Base-by-base conservation (phyloP, 164 flowering plant genomes). In the Aristolochia contorta region DNA sequence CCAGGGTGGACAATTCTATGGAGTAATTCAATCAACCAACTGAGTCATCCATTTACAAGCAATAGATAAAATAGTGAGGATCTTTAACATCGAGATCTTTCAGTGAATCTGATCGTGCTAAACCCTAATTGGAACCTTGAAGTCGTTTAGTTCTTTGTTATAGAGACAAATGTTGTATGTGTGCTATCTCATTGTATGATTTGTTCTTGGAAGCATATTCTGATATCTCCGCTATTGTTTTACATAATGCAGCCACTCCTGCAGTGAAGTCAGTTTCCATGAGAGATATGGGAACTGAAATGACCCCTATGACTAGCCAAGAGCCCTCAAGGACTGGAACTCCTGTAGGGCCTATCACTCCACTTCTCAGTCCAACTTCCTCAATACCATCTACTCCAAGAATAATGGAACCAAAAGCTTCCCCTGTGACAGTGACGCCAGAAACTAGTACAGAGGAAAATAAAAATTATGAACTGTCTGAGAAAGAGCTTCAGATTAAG, bases 261-360 rank as follows among this genome's bases (percentile, higher is more conserved):
- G 72, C 72, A 16, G 67, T 91, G 54, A 77, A 85, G 66, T 70
- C 90, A 19, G 92, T 91, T 12, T 82, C 80, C 27, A 89, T 89
- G 96, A 83, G 97, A 64, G 97, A 91, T 64, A 91, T 80, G 89
- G 97, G 97, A 70, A 91, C 97, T 15, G 97, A 91, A 75, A 91
- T 91, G 97, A 91, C 97, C 16, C 97, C 97, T 15, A 68, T 68
- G 56, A 60, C 94, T 16, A 91, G 97, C 72, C 90, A 78, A 74
- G 96, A 91, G 71, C 96, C 96, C 59, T 91, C 97, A 43, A 82
- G 89, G 70, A 86, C 96, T 57, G 75, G 83, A 24, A 89, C 96
- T 32, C 97, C 97, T 47, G 65, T 76, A 0, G 86, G 90, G 43
- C 74, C 97, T 30, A 78, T 80, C 46, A 84, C 96, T 13, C 95